Evolutionary conservation across 305 asterid species (phyloP), one percentile per base, ranked within the genome.

Genomic region (Fraxinus nigra): DNA sequence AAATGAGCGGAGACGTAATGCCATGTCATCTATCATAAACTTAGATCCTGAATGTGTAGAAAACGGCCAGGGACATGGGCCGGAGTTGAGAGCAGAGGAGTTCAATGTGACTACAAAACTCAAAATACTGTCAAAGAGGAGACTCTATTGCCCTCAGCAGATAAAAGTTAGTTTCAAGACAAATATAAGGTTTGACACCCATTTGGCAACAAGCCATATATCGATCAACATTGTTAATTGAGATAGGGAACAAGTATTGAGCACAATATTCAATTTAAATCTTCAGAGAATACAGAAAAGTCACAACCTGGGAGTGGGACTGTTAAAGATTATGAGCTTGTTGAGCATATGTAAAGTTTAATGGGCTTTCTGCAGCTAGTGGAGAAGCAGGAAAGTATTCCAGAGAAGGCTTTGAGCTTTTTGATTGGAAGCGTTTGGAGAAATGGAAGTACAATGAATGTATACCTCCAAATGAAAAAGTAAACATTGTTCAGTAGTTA

Each of bases 391-490:
- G 86, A 84, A 33, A 90, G 85, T 77, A 26, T 90, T 81, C 98
- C 91, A 82, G 98, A 85, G 59, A 92, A 90, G 88, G 99, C 97
- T 63, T 89, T 96, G 56, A 94, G 89, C 86, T 92, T 94, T 54
- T 96, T 54, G 98, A 94, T 78, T 94, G 97, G 97, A 91, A 88
- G 85, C 89, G 89, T 59, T 85, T 96, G 82, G 99, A 94, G 83
- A 93, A 92, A 82, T 96, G 98, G 97, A 92, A 92, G 87, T 89
- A 13, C 56, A 46, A 46, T 46, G 56, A 46, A 46, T 3, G n/a
- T 46, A 11, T 43, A 13, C 51, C 51, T 43, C 4, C 56, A 43
- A 43, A 46, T 46, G 6, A 90, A 89, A 87, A 56, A 87, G 13
- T 78, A 92, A 75, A 30, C 85, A 14, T 24, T 79, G 9, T 79